phyloP scores from a whole-genome alignment of 2,329 filamentous ascomycete genomes.

The Emmonsiellopsis sp. region DNA sequence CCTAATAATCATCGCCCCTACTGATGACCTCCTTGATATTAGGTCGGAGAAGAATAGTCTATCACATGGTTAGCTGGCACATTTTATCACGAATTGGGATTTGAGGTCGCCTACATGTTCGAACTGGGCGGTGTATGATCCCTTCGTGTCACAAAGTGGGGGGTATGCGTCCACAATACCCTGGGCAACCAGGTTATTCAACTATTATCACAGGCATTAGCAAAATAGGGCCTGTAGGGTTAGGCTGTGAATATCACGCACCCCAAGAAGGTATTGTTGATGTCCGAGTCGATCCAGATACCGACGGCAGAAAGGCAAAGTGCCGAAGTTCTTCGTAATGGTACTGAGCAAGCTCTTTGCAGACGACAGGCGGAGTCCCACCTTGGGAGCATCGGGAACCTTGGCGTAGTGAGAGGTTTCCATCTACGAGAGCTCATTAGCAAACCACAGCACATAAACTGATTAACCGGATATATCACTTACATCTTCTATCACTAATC shows the following conservation, averaged over 20 bases:
- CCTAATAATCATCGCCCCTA: slow-evolving; percentile 73
- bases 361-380: slow-evolving; percentile 66
- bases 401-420: slow-evolving; percentile 86
- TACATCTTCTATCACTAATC: slow-evolving; percentile 77
- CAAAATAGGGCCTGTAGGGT: neutral
- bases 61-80: slow-evolving; percentile 9
- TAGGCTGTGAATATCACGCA: slow-evolving; percentile 36
- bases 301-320: slow-evolving; percentile 78
- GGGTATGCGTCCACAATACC: slow-evolving; percentile 88
- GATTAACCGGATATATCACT: slow-evolving; percentile 24
- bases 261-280: slow-evolving; percentile 85
- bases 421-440: slow-evolving; percentile 35
- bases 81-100: neutral
- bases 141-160: slow-evolving; percentile 82
- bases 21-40: slow-evolving; percentile 82
- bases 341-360: slow-evolving; percentile 77
- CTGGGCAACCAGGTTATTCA: slow-evolving; percentile 74
- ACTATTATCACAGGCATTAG: slow-evolving; percentile 37
- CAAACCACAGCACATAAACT: neutral
- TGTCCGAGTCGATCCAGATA: slow-evolving; percentile 90
- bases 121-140: slow-evolving; percentile 87
- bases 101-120: slow-evolving; percentile 64
- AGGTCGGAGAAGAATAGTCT: slow-evolving; percentile 69
- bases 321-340: slow-evolving; percentile 95
- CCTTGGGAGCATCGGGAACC: slow-evolving; percentile 61